Conservation (phyloP, 2,329 filamentous ascomycete genomes). For the Paecilomyces sp. region DNA sequence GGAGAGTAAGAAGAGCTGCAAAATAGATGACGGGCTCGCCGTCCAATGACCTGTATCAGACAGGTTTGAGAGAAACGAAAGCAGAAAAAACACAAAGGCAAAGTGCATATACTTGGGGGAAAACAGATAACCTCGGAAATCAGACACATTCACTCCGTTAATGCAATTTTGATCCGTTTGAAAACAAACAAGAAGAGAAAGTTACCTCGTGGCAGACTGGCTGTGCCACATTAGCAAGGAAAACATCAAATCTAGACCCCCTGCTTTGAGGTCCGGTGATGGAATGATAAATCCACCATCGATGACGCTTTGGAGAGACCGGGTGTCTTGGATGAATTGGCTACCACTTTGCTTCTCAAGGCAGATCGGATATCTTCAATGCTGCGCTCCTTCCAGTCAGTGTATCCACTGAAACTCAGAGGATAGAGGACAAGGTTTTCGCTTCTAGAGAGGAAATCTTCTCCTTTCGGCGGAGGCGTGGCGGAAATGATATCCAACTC, state of each 20-base stretch:
- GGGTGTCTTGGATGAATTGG: background rate
- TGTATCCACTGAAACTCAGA: slow-evolving; percentile 39
- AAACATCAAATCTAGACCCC: background rate
- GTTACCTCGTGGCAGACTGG: background rate
- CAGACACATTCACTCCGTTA: background rate
- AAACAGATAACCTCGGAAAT: background rate
- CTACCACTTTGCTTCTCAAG: slow-evolving; percentile 29
- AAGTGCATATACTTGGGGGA: background rate
- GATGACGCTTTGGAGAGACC: background rate
- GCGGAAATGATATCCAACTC: slow-evolving; percentile 70
- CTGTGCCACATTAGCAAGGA: background rate
- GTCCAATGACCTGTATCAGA: background rate
- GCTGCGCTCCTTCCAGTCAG: slow-evolving; percentile 42
- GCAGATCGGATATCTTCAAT: slow-evolving; percentile 41
- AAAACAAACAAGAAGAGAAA: background rate
- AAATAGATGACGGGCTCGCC: background rate
- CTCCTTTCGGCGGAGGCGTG: slow-evolving; percentile 43
- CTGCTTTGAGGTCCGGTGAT: background rate
- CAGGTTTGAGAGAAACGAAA: background rate
- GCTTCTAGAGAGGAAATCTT: slow-evolving; percentile 39
- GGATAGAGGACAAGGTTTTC: slow-evolving; percentile 32
- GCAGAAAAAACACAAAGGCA: background rate
- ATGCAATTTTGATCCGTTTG: background rate
- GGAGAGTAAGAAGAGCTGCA: background rate
- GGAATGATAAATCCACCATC: background rate